phyloP scores from a whole-genome alignment of 352 stramenopile genomes.

The Globisporangium polare region DNA sequence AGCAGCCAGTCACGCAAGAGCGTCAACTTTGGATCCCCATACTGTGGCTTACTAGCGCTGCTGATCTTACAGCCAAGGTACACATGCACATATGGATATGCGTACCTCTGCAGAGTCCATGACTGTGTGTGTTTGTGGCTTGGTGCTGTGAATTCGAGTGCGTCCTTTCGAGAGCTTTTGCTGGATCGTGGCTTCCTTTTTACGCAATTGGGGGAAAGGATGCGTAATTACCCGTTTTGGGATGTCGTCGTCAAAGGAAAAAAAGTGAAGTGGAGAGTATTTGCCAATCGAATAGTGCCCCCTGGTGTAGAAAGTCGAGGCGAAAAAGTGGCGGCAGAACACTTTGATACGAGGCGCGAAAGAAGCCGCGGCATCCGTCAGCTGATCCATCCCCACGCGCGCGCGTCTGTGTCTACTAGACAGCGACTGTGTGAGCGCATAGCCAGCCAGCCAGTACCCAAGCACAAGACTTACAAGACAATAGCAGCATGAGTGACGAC shows the following conservation, averaged over 20 bases:
- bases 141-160: conserved; percentile 4
- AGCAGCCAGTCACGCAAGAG: not conserved
- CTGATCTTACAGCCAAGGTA: not conserved
- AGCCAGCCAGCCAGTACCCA: not conserved
- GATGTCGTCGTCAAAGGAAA: conserved; percentile 6
- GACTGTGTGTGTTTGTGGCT: not conserved
- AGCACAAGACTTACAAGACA: not conserved
- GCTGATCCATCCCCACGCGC: not conserved
- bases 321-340: conserved; percentile 2
- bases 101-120: conserved; percentile 53
- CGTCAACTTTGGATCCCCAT: not conserved
- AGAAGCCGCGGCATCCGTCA: not conserved
- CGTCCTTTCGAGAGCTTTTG: conserved; percentile 7
- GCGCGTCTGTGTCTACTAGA: not conserved
- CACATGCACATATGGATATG: not conserved
- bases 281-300: too few species aligned
- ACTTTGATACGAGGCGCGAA: conserved; percentile 6
- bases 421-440: not conserved
- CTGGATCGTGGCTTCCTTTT: not conserved
- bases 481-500: conserved; percentile 65
- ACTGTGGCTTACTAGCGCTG: not conserved
- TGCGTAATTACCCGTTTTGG: conserved; percentile 17
- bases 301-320: not conserved
- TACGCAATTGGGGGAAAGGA: not conserved
- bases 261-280: too few species aligned